These are phyloP conservation scores for Ogataea neopini DNA, from an alignment of 805 yeast genomes.

Conservation along the genomic window DNA sequence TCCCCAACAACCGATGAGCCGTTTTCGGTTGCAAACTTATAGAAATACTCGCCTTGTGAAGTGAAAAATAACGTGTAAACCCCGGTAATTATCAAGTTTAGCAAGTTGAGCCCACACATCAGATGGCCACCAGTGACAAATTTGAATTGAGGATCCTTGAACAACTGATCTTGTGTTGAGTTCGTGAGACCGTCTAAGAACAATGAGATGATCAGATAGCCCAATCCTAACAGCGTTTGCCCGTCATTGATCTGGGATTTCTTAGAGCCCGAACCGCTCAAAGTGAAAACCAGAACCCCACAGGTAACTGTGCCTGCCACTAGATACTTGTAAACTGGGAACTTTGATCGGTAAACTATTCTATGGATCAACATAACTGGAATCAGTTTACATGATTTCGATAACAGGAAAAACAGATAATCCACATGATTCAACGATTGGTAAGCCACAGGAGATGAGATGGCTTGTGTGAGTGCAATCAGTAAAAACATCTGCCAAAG, in stretches of 20 bases:
- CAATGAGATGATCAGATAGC: conserved; percentile 59
- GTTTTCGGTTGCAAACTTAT: conserved; percentile 43
- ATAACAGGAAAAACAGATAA: conserved; percentile 78
- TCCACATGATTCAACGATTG: conserved; percentile 80
- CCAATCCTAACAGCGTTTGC: conserved; percentile 54
- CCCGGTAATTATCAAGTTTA: conserved; percentile 48
- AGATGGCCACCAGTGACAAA: conserved; percentile 78
- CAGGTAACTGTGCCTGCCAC: conserved; percentile 78
- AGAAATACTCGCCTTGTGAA: conserved; percentile 51
- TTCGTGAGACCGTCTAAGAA: conserved; percentile 90
- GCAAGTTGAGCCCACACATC: conserved; percentile 67
- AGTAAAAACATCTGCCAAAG: conserved; percentile 41
- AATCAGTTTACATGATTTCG: conserved; percentile 89
- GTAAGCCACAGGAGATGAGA: conserved; percentile 83
- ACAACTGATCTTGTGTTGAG: conserved; percentile 87
- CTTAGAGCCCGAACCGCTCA: conserved; percentile 27
- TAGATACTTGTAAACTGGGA: conserved; percentile 72
- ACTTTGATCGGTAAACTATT: conserved; percentile 63
- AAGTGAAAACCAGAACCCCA: conserved; percentile 82
- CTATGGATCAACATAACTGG: conserved; percentile 92
- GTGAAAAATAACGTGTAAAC: conserved; percentile 48
- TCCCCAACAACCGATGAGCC: conserved; percentile 62
- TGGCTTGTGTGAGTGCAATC: conserved; percentile 72
- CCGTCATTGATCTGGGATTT: conserved; percentile 41
- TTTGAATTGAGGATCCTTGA: conserved; percentile 44